Base-by-base conservation (phyloP, 805 yeast species). In the Schwanniomyces polymorphus region DNA sequence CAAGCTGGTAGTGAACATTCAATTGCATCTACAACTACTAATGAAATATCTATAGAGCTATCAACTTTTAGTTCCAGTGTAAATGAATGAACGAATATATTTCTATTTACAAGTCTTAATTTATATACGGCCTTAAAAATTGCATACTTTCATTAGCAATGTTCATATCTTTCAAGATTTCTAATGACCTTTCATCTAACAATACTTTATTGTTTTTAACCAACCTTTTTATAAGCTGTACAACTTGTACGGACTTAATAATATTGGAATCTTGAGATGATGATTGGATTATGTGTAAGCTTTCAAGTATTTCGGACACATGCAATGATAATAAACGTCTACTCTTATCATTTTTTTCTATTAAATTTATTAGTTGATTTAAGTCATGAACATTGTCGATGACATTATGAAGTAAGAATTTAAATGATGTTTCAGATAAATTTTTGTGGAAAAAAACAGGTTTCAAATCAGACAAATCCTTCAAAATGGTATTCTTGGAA, bases 321-420 rank as follows among this genome's bases (percentile, higher is more conserved):
- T 52, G 44, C 21, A 58, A 50, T 4, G 43, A 35, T 2, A 64
- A 42, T 9, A 62, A 45, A 2, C 41, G 10, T 14, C 21, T 47
- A 1, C 45, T 43, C 10, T 46, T 40, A 7, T 43, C 49, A 16
- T 43, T 37, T 14, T 38, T 16, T 14, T 48, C 53, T 1, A 57
- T 55, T 18, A 69, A 53, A 17, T 52, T 50, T 6, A 66, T 33
- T 33, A 68, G 57, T 27, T 64, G 65, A 12, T 61, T 56, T 31
- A 69, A 57, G n/a, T 68, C 74, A 27, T 48, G 53, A 2, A 49
- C 44, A 38, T 57, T 57, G 16, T 56, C 50, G 9, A 68, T 58
- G 1, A 54, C 48, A 28, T 56, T 48, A 16, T 51, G 45, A 31
- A 67, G 46, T 16, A 68, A 48, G 10, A 66, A 46, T 21, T 51